Conservation (phyloP, 306 rosid genomes). For the Quercus rubra region DNA sequence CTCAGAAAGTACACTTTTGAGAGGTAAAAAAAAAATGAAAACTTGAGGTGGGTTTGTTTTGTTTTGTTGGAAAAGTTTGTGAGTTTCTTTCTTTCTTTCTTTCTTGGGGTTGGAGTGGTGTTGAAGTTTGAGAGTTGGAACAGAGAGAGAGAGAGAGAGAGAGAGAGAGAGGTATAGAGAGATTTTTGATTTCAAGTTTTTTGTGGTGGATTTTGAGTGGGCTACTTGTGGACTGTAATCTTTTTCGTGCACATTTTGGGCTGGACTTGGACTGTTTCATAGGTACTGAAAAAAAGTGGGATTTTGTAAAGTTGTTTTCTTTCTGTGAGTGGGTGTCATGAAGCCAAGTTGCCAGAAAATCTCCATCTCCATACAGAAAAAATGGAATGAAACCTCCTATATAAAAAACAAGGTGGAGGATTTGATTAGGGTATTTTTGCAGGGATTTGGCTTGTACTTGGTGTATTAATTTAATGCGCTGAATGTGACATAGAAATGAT, state of each 20-base stretch:
- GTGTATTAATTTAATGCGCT: too few species aligned
- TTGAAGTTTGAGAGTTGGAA: neutral
- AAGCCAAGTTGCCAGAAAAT: too few species aligned
- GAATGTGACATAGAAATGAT: too few species aligned
- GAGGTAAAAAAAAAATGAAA: neutral
- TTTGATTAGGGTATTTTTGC: too few species aligned
- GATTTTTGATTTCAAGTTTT: neutral
- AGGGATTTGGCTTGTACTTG: too few species aligned
- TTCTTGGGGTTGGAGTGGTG: neutral
- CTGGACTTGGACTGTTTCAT: neutral
- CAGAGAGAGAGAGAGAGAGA: neutral
- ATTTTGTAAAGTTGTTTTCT: neutral
- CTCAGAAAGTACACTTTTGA: slow-evolving; percentile 13
- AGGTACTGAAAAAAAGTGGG: neutral
- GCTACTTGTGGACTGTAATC: slow-evolving; percentile 15
- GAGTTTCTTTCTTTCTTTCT: neutral
- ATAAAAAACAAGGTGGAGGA: too few species aligned
- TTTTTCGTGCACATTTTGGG: neutral
- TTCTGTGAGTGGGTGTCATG: too few species aligned
- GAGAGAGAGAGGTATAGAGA: neutral
- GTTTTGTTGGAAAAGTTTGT: neutral
- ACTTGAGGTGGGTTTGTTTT: neutral
- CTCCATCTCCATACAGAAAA: too few species aligned
- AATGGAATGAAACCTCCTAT: too few species aligned
- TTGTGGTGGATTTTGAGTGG: slow-evolving; percentile 36